Conservation (phyloP, 305 asterid species). For the Salvia sclarea region DNA sequence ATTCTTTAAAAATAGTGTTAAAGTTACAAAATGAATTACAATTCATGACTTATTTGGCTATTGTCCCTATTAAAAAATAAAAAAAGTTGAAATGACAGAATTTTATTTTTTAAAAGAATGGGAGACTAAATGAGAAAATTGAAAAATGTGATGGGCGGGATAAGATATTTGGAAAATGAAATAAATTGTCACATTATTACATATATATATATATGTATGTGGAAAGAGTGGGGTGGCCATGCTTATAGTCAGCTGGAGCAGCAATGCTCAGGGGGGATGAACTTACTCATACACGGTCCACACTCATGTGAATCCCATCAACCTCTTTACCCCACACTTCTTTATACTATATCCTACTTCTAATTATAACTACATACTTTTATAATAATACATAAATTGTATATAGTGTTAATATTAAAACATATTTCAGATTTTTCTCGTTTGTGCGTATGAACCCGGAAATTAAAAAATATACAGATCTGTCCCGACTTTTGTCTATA, state of each 20-base stretch:
- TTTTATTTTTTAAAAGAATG: neutral
- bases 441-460: no score
- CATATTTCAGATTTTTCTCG: no score
- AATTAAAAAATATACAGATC: no score
- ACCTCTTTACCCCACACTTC: conserved; percentile 56
- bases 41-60: no score
- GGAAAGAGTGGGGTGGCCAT: conserved; percentile 35
- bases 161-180: neutral
- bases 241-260: conserved; percentile 44
- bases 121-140: neutral
- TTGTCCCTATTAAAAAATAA: no score
- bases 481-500: no score
- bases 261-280: conserved; percentile 74
- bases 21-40: no score
- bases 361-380: no score
- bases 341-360: no score
- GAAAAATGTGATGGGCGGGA: neutral
- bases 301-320: conserved; percentile 85
- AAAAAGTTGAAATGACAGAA: neutral
- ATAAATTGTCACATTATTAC: neutral
- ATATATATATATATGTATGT: neutral
- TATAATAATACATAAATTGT: no score
- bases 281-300: conserved; percentile 62
- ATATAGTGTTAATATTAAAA: no score
- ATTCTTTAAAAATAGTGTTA: no score